Evolutionary conservation across 1,139 yeast genomes (phyloP).

Genomic region (Cylindricascospora bacillispora): DNA sequence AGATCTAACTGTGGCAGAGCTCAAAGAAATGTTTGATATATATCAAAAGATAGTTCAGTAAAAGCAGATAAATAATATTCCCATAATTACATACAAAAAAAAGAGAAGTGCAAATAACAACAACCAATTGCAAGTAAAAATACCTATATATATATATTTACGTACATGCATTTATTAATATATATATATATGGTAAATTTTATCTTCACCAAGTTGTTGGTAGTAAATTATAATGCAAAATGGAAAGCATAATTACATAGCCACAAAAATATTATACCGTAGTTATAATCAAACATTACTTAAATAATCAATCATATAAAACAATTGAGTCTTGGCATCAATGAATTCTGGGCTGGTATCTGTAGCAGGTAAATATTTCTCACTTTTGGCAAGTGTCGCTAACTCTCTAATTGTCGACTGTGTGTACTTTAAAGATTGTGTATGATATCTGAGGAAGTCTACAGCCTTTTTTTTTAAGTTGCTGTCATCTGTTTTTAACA

Average conservation of each 20-base stretch:
- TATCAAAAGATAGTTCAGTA: slow-evolving; percentile 20
- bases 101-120: too few species aligned
- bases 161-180: slow-evolving; percentile 3
- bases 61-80: too few species aligned
- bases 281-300: too few species aligned
- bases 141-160: too few species aligned
- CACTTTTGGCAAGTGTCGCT: slow-evolving; percentile 8
- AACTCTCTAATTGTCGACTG: slow-evolving; percentile 9
- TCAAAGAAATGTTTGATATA: slow-evolving; percentile 20
- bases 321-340: slow-evolving; percentile 4
- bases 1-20: slow-evolving; percentile 18
- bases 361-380: slow-evolving; percentile 9
- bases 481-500: slow-evolving; percentile 30
- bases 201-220: too few species aligned
- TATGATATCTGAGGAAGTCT: slow-evolving; percentile 31
- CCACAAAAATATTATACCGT: too few species aligned
- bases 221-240: too few species aligned
- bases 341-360: background rate
- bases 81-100: too few species aligned
- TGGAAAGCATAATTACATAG: too few species aligned
- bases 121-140: too few species aligned
- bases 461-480: slow-evolving; percentile 39
- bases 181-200: too few species aligned
- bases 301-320: slow-evolving; percentile 6
- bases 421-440: slow-evolving; percentile 23